Base-by-base conservation (phyloP, 768 basidiomycete species). In the Lactarius tabidus region DNA sequence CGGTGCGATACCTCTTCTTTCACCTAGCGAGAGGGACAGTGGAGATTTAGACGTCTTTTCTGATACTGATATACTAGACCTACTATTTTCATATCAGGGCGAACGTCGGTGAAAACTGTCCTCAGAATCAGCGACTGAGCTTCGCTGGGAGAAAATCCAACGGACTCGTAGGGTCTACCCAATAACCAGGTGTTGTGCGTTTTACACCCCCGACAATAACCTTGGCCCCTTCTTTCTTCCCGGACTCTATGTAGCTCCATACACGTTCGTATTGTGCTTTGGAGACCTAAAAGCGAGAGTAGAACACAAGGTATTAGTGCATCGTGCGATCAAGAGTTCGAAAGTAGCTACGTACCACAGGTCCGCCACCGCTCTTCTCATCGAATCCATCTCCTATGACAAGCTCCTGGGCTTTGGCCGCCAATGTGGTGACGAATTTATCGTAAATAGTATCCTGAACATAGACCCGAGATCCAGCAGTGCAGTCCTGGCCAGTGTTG, bases 401-500 rank as follows among this genome's bases (percentile, higher is more conserved):
- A 68, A 87, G 82, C 67, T 82, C 81, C 71, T 88, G 85, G 23
- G 88, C 86, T 73, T 88, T 88, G 26, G 78, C 76, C 15, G 88
- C 82, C 45, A 94, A 77, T 60, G 87, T 69, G 33, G 80, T 75
- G 35, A 95, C 71, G 74, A 97, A 95, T 73, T 86, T 87, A 74
- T 97, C 92, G 73, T 97, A 91, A 59, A 95, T 81, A 28, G 83
- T 82, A 60, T 94, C 89, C 73, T 98, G 94, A 26, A 93, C 93
- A 73, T 91, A 94, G 41, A 95, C 78, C 17, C 95, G 85, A 38
- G 93, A 95, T 45, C 95, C 93, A 28, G 94, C 94, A 3, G 91
- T 93, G 75, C 95, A 97, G 73, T 93, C 91, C 76, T 96, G 92
- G n/a, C 93, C 92, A 39, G 89, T 86, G 71, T 93, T 93, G 77